Evolutionary conservation across 1,284 basidiomycete species (phyloP), one percentile per base, ranked within the genome.

Genomic region (Puccinia triticina): DNA sequence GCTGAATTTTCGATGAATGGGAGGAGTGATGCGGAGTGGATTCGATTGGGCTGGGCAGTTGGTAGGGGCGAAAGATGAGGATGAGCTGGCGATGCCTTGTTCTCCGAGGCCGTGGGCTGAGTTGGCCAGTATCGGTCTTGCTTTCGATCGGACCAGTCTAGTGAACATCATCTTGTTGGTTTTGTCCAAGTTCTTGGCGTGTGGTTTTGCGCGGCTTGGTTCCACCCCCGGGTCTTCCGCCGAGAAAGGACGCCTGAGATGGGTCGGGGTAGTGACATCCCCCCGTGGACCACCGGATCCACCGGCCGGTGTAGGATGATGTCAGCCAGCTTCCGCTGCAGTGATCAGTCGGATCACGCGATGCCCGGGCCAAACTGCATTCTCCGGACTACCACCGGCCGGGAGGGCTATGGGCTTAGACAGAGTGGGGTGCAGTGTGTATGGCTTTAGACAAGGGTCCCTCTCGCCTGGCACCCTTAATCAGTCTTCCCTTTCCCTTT

Each of bases 1-100:
- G 53, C 50, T 57, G 53, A 75, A 75, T 26, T 75, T 57, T n/a
- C 73, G 53, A n/a, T n/a, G 48, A 53, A 23, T 21, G 14, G 40
- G 10, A 57, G 23, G 55, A 57, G 26, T 18, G 55, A 57, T 43
- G 12, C 40, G 18, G 18, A 5, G 50, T 40, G 16, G 50, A 2
- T 57, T 11, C 37, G 72, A 74, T 37, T 53, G 34, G 50, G 11
- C 18, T 18, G 16, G 34, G 66, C 23, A 43, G 37, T 34, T n/a
- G n/a, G 5, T 16, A 69, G 66, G 34, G n/a, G 37, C 10, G 21
- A n/a, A 69, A 43, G 66, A 69, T 12, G 34, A 43, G 7, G 66
- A 37, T n/a, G 66, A 43, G 55, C 23, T n/a, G 55, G 55, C n/a
- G 61, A 57, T n/a, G 55, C 55, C 7, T 57, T n/a, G 26, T 57